phyloP scores from a whole-genome alignment of 495 filamentous ascomycete species.

The Clavariopsis aquatica region DNA sequence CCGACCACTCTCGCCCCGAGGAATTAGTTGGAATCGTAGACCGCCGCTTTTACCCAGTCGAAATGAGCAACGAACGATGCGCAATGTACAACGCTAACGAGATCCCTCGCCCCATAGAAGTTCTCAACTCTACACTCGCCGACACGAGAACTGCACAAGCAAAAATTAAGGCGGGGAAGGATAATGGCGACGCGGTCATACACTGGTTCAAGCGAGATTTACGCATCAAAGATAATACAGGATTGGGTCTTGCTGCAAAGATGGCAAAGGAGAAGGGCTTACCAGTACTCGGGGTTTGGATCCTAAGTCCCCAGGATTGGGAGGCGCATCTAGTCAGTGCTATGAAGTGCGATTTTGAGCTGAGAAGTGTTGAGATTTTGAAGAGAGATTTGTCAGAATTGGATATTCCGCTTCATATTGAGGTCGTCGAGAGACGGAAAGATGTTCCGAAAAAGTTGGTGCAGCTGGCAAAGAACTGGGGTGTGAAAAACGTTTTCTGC shows the following conservation, averaged over 20 bases:
- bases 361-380: constrained; percentile 66
- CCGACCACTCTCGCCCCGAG: constrained; percentile 41
- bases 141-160: constrained; percentile 37
- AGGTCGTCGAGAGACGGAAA: constrained; percentile 67
- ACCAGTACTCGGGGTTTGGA: constrained; percentile 71
- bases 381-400: constrained; percentile 66
- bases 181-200: constrained; percentile 65
- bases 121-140: constrained; percentile 37
- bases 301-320: constrained; percentile 83
- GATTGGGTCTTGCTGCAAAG: constrained; percentile 65
- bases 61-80: constrained; percentile 78
- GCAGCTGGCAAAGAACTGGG: constrained; percentile 70
- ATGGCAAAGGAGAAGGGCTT: constrained; percentile 59
- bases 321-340: constrained; percentile 77
- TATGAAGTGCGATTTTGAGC: constrained; percentile 74
- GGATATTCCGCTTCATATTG: constrained; percentile 78
- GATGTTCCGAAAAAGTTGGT: constrained; percentile 65
- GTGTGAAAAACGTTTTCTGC: constrained; percentile 68
- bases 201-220: constrained; percentile 93
- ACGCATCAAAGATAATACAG: constrained; percentile 72
- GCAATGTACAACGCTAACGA: constrained; percentile 66
- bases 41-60: constrained; percentile 78
- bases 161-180: constrained; percentile 39
- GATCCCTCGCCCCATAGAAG: constrained; percentile 66
- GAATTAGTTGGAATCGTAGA: constrained; percentile 42